phyloP scores from a whole-genome alignment of 495 filamentous ascomycete genomes.

The Neurospora sp. region DNA sequence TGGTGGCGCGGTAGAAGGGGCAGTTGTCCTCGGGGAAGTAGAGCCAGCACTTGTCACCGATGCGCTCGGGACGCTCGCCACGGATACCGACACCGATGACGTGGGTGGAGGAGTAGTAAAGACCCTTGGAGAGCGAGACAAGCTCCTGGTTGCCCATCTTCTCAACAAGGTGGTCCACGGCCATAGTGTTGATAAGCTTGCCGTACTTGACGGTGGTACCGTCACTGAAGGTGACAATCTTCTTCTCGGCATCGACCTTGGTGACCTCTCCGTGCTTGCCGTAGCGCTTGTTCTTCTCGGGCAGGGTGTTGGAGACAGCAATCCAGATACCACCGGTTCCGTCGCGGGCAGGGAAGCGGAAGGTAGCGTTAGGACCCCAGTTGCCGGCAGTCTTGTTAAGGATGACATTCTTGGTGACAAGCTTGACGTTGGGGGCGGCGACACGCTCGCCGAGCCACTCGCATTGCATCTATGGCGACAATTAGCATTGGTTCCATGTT shows the following conservation, averaged over 20 bases:
- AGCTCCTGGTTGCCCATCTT: conserved; percentile 80
- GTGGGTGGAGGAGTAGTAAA: conserved; percentile 96
- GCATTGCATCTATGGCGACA: conserved; percentile 81
- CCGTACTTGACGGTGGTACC: conserved; percentile 86
- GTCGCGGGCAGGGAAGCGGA: conserved; percentile 92
- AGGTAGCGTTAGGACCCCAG: conserved; percentile 97
- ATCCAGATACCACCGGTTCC: conserved; percentile 99
- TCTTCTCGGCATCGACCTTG: conserved; percentile 74
- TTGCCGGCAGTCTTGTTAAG: conserved; percentile 92
- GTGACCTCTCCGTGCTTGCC: conserved; percentile 75
- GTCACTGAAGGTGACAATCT: conserved; percentile 71
- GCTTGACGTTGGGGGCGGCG: conserved; percentile 93
- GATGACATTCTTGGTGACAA: conserved; percentile 86
- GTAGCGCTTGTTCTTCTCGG: conserved; percentile 81
- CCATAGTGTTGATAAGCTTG: conserved; percentile 94
- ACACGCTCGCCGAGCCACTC: conserved; percentile 98
- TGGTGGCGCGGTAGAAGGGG: conserved; percentile 98
- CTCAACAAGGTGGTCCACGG: conserved; percentile 81
- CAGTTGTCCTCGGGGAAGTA: conserved; percentile 99
- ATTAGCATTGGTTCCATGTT: conserved; percentile 2
- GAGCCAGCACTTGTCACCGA: conserved; percentile 99
- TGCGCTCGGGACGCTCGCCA: conserved; percentile 84
- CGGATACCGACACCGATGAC: conserved; percentile 94
- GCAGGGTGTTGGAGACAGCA: conserved; percentile 86
- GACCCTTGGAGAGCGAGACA: conserved; percentile 70